A percentile compares a stretch with the other conserved stretches of the same genome.
These are phyloP conservation scores for Fraxinus latifolia DNA, from an alignment of 305 asterid species.

Conservation along the genomic window DNA sequence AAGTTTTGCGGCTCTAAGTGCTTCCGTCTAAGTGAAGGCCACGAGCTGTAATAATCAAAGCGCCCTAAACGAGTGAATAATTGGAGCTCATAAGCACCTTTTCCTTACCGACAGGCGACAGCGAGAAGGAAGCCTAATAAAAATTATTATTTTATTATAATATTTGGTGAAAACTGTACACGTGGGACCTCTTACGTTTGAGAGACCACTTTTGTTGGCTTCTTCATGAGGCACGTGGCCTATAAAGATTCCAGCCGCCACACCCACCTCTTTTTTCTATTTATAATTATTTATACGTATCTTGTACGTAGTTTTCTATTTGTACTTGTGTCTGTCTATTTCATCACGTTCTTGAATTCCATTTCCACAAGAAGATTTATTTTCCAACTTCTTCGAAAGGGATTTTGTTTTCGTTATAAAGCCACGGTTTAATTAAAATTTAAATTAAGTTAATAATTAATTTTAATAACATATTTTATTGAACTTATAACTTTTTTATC, in stretches of 20 bases:
- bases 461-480: too few relatives aligned
- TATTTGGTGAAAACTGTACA: slow-evolving; percentile 13
- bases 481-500: too few relatives aligned
- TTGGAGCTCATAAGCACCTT: too few relatives aligned
- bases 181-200: slow-evolving; percentile 30
- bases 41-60: too few relatives aligned
- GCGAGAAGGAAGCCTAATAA: slow-evolving; percentile 23
- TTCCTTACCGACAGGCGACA: too few relatives aligned
- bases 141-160: background rate
- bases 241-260: slow-evolving; percentile 35
- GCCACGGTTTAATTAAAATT: background rate
- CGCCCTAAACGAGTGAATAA: too few relatives aligned
- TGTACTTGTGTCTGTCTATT: background rate
- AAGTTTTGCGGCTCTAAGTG: slow-evolving; percentile 43
- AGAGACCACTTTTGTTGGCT: slow-evolving; percentile 39
- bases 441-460: too few relatives aligned
- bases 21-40: slow-evolving; percentile 26
- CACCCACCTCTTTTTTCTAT: background rate
- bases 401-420: too few relatives aligned
- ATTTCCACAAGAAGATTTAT: background rate
- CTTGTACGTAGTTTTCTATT: background rate
- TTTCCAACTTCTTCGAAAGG: background rate
- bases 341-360: slow-evolving; percentile 12
- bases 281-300: background rate
- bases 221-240: slow-evolving; percentile 30